phyloP scores from a whole-genome alignment of 106 monocot genomes.

The Platanthera guangdongensis region DNA sequence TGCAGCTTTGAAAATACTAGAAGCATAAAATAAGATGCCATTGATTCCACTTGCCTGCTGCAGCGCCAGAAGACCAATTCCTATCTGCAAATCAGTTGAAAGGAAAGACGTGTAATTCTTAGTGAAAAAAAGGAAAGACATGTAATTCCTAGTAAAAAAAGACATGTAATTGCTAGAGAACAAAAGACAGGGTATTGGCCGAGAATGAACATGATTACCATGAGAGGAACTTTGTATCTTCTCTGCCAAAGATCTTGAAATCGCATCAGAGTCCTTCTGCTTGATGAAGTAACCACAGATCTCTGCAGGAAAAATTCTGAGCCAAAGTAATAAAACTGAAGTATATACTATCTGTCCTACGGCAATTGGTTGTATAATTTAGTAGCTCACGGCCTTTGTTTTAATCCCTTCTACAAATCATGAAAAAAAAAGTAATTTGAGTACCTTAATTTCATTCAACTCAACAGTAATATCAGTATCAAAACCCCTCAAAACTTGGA shows the following conservation, averaged over 20 bases:
- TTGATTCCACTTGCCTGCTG: conserved; percentile 92
- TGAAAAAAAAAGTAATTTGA: neutral
- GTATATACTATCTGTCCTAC: neutral
- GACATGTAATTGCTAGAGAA: neutral
- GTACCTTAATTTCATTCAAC: conserved; percentile 81
- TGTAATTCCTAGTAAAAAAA: neutral
- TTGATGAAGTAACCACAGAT: conserved; percentile 47
- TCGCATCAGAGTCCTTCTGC: conserved; percentile 66
- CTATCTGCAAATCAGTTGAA: conserved; percentile 47
- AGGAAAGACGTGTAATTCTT: neutral
- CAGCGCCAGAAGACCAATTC: conserved; percentile 74
- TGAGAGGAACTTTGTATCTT: conserved; percentile 79
- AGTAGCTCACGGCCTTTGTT: neutral
- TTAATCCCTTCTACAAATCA: neutral
- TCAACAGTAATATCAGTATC: conserved; percentile 74
- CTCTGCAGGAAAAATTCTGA: conserved; percentile 34
- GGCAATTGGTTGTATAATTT: neutral
- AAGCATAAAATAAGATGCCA: conserved; percentile 85
- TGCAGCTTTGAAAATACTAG: conserved; percentile 84
- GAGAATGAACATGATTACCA: conserved; percentile 28
- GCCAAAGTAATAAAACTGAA: neutral
- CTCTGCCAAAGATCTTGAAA: conserved; percentile 63
- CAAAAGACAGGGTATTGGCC: neutral
- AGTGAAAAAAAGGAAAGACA: neutral
- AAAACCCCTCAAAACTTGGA: conserved; percentile 93